A percentile compares a stretch with the other conserved stretches of the same genome.
Conservation (phyloP, 2,329 filamentous ascomycete genomes). For the Aphanocladium album region DNA sequence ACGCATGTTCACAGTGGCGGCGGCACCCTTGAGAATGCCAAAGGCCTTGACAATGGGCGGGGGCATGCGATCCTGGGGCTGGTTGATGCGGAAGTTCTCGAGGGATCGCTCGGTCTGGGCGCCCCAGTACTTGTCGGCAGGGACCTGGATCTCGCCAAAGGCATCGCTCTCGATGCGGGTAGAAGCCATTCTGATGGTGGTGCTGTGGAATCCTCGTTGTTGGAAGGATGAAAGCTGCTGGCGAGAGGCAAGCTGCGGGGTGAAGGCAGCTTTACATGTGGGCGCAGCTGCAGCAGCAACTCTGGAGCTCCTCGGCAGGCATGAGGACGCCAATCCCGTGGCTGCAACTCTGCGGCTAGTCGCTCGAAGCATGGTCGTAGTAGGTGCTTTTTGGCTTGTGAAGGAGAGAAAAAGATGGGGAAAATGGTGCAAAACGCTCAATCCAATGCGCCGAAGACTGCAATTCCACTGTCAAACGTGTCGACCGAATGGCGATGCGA, state of each 20-base stretch:
- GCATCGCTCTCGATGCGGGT: constrained; percentile 91
- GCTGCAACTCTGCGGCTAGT: constrained; percentile 7
- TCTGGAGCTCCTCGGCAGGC: constrained; percentile 4
- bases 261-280: constrained; percentile 4
- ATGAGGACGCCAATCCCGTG: constrained; percentile 1
- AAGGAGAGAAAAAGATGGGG: neutral
- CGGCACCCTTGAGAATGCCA: constrained; percentile 94
- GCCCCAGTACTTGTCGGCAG: constrained; percentile 94
- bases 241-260: constrained; percentile 5
- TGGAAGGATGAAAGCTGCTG: constrained; percentile 2
- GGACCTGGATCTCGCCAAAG: constrained; percentile 93
- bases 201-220: constrained; percentile 17
- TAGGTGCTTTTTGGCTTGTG: neutral
- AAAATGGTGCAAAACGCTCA: neutral
- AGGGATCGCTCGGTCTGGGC: constrained; percentile 95
- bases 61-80: constrained; percentile 98
- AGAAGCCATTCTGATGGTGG: constrained; percentile 40
- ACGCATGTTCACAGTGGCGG: constrained; percentile 91
- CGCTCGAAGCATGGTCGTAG: constrained; percentile 1
- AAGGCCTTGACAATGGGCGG: constrained; percentile 88
- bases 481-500: neutral
- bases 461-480: neutral
- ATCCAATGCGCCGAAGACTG: neutral
- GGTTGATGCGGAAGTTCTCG: constrained; percentile 98
- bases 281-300: constrained; percentile 7